phyloP scores from a whole-genome alignment of 2,329 filamentous ascomycete species.

The Neobulgaria alba region DNA sequence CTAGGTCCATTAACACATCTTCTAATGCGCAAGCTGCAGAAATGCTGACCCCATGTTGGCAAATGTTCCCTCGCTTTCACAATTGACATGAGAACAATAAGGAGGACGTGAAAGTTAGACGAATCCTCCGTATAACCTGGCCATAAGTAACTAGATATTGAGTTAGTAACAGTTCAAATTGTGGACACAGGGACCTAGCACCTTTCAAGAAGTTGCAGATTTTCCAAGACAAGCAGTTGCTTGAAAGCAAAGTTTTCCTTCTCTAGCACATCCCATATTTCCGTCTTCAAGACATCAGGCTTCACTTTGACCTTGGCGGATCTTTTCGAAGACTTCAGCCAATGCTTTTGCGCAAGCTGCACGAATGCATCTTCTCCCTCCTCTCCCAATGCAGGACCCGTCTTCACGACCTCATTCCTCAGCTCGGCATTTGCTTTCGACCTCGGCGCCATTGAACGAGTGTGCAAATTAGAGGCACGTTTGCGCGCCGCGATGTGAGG shows the following conservation, averaged over 20 bases:
- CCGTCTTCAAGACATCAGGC: constrained; percentile 70
- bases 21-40: no score
- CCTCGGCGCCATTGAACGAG: constrained; percentile 28
- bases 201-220: constrained; percentile 82
- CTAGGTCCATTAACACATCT: constrained; percentile 34
- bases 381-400: constrained; percentile 58
- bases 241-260: constrained; percentile 69
- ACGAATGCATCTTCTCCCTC: constrained; percentile 66
- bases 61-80: constrained; percentile 82
- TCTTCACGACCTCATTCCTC: constrained; percentile 33
- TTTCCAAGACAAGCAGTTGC: constrained; percentile 76
- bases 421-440: constrained; percentile 21
- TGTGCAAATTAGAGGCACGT: no score
- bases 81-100: constrained; percentile 79
- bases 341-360: constrained; percentile 73
- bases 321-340: constrained; percentile 61
- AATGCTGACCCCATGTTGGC: constrained; percentile 65
- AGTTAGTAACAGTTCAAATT: constrained; percentile 14
- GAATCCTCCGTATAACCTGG: constrained; percentile 82
- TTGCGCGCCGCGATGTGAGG: no score
- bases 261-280: constrained; percentile 85
- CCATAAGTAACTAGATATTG: constrained; percentile 70
- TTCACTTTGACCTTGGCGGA: constrained; percentile 63
- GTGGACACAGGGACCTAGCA: constrained; percentile 32
- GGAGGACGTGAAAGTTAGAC: constrained; percentile 83